phyloP scores from a whole-genome alignment of 2,329 filamentous ascomycete genomes.

The Epichloe uncinata region DNA sequence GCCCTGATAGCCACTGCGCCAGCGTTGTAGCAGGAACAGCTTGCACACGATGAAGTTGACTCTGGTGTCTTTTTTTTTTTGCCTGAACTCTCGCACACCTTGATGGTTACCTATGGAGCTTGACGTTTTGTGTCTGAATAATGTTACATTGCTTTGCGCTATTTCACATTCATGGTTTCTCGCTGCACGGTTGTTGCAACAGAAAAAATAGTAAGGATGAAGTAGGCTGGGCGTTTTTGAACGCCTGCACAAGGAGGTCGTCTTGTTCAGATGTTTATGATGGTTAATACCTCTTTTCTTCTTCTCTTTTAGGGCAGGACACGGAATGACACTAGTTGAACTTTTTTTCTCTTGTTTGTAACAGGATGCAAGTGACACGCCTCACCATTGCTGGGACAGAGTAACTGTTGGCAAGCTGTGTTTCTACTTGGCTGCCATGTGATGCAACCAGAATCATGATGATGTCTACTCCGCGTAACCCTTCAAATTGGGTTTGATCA shows the following conservation, averaged over 20 bases:
- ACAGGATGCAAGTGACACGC: neutral
- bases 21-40: slow-evolving; percentile 7
- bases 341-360: neutral
- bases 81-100: neutral
- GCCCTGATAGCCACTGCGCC: slow-evolving; percentile 26
- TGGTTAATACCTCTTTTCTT: neutral
- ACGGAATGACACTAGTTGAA: neutral
- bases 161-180: neutral
- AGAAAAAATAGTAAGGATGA: neutral
- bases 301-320: neutral
- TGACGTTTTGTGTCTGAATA: neutral
- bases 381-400: too few relatives aligned
- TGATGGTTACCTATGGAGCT: neutral
- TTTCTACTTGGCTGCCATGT: too few relatives aligned
- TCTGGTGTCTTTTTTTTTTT: neutral
- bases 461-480: too few relatives aligned
- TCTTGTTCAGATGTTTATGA: neutral
- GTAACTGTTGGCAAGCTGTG: neutral
- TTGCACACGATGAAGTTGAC: neutral
- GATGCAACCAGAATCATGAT: too few relatives aligned
- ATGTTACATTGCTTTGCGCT: neutral
- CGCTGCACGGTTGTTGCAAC: neutral
- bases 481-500: too few relatives aligned
- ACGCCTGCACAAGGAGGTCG: neutral
- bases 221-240: neutral